phyloP scores from a whole-genome alignment of 768 basidiomycete genomes.

The Xanthoconium purpureum region DNA sequence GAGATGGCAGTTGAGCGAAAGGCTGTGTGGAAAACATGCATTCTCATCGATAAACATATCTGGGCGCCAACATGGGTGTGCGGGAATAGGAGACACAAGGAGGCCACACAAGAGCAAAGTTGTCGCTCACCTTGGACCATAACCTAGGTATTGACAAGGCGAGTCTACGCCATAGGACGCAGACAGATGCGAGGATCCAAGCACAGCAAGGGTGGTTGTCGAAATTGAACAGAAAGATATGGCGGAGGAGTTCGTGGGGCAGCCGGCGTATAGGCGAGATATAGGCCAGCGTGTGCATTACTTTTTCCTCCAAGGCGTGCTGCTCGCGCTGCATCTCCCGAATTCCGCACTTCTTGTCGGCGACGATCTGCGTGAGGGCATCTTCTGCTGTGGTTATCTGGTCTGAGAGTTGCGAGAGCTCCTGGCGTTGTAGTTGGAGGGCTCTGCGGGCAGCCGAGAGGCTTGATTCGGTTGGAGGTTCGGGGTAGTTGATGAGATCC shows the following conservation, averaged over 20 bases:
- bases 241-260: slow-evolving; percentile 68
- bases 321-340: slow-evolving; percentile 51
- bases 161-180: slow-evolving; percentile 61
- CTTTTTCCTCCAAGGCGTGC: slow-evolving; percentile 43
- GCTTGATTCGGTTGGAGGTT: slow-evolving; percentile 58
- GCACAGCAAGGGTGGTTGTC: slow-evolving; percentile 70
- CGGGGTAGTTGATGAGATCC: slow-evolving; percentile 37
- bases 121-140: slow-evolving; percentile 69
- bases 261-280: slow-evolving; percentile 70
- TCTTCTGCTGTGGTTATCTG: slow-evolving; percentile 54
- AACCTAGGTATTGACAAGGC: slow-evolving; percentile 63
- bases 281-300: slow-evolving; percentile 55
- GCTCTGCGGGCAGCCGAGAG: slow-evolving; percentile 50
- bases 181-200: slow-evolving; percentile 73
- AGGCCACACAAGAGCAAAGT: background rate
- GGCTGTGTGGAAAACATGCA: slow-evolving; percentile 6
- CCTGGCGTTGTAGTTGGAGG: slow-evolving; percentile 34
- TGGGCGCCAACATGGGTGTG: slow-evolving; percentile 16
- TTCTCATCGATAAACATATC: slow-evolving; percentile 16
- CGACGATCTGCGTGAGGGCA: slow-evolving; percentile 55
- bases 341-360: slow-evolving; percentile 53
- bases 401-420: slow-evolving; percentile 34
- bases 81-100: slow-evolving; percentile 3
- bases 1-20: background rate
- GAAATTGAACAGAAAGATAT: slow-evolving; percentile 69